These are phyloP conservation scores for Kuraishia floccosa DNA, from an alignment of 805 yeast species.

Conservation along the genomic window DNA sequence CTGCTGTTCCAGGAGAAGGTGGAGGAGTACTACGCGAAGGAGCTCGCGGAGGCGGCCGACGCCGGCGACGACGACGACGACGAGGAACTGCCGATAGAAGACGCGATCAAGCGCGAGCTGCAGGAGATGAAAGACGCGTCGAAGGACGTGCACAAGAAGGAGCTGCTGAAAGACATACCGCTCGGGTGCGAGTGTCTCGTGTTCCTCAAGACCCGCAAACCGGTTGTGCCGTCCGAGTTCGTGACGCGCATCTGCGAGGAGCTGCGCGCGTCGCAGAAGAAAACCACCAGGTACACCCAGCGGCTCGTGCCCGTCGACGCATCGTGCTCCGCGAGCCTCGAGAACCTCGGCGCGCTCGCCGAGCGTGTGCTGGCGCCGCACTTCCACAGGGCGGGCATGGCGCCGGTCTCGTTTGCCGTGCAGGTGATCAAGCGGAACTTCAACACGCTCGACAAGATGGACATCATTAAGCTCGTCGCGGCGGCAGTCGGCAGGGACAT, in stretches of 20 bases:
- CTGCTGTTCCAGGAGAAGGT: conserved; percentile 43
- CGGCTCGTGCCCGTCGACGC: conserved; percentile 69
- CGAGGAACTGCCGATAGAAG: conserved; percentile 56
- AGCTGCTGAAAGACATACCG: conserved; percentile 45
- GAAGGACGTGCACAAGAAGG: conserved; percentile 27
- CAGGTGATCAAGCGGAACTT: conserved; percentile 73
- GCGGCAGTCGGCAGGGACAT: conserved; percentile 56
- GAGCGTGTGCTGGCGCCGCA: conserved; percentile 52
- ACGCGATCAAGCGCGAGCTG: conserved; percentile 62
- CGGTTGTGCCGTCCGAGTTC: conserved; percentile 68
- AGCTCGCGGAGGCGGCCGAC: conserved; percentile 7
- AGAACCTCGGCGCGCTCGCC: conserved; percentile 54
- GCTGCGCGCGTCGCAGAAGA: conserved; percentile 34
- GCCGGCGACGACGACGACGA: conserved; percentile 21
- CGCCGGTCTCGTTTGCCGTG: conserved; percentile 59
- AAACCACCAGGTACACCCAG: conserved; percentile 64
- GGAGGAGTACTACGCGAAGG: conserved; percentile 20
- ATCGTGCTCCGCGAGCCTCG: conserved; percentile 63
- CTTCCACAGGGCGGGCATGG: conserved; percentile 38
- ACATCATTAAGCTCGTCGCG: conserved; percentile 66
- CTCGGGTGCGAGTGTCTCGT: conserved; percentile 76
- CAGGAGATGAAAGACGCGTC: conserved; percentile 38
- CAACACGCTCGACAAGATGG: conserved; percentile 57
- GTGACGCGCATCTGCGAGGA: conserved; percentile 57
- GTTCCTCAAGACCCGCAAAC: conserved; percentile 70